Evolutionary conservation across 352 stramenopile genomes (phyloP), one percentile per base, ranked within the genome.

Genomic region (Elongisporangium prolatum): DNA sequence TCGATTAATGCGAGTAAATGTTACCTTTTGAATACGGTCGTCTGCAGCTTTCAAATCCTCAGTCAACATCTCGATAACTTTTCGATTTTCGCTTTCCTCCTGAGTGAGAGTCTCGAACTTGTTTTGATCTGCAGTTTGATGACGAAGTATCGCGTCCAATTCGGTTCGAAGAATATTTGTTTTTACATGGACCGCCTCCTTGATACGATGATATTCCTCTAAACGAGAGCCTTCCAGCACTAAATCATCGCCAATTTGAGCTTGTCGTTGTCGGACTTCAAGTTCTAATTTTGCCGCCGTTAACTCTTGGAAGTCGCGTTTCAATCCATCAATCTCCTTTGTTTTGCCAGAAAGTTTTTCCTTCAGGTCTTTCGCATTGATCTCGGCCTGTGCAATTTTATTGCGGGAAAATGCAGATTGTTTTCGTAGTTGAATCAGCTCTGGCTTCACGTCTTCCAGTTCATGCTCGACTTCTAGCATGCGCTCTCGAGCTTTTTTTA

Each of bases 131-230:
- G 81, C 71, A 54, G 59, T 72, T 47, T 94, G 77, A 34, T 88
- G 74, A 0, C 80, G 80, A 57, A 80, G 56, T 40, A 94, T 88
- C 1, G 80, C 78, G 20, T 91, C 84, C 0, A 93, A 59, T 24
- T 93, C 68, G 24, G 77, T 90, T 9, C 80, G 84, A 47, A 93
- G 40, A 24, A 82, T 52, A 38, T 77, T 90, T 1, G 86, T 95
- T 63, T 89, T 81, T 34, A 89, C 61, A 56, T 89, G 75, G 0
- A 77, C 81, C 5, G 59, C 60, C 59, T 94, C 81, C 48, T 93
- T 93, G 44, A 95, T 91, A 7, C 84, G 81, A 62, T 95, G 78
- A 54, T 94, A 95, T 54, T 95, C 84, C 28, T 95, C 72, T 6
- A 93, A 61, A 13, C 81, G 77, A 16, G 69, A 68, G 16, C 71